phyloP scores from a whole-genome alignment of 2,329 filamentous ascomycete genomes.

The Pyrenochaeta sp. region DNA sequence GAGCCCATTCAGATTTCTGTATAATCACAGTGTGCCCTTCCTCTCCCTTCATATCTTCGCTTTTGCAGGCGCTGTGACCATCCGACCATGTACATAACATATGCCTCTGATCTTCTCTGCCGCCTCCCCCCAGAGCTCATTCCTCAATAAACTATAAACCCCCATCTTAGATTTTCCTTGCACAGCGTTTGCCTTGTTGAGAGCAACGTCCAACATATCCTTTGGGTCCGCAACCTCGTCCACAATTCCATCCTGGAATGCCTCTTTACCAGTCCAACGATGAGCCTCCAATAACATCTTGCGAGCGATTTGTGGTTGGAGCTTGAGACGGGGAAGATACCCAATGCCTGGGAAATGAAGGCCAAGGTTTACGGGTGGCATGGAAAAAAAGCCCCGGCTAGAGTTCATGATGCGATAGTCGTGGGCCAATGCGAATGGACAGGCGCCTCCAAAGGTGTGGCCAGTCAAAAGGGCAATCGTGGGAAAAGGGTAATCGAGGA shows the following conservation, averaged over 20 bases:
- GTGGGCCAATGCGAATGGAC: slow-evolving; percentile 57
- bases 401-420: slow-evolving; percentile 57
- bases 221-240: slow-evolving; percentile 59
- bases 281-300: slow-evolving; percentile 67
- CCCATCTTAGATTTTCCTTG: slow-evolving; percentile 56
- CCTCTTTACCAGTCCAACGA: slow-evolving; percentile 62
- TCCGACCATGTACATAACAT: slow-evolving; percentile 62
- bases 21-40: neutral
- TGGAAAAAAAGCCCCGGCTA: slow-evolving; percentile 43
- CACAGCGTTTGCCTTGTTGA: slow-evolving; percentile 56
- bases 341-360: slow-evolving; percentile 66
- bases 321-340: slow-evolving; percentile 60
- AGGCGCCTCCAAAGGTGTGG: slow-evolving; percentile 60
- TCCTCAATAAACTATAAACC: slow-evolving; percentile 61
- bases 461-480: slow-evolving; percentile 60
- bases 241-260: slow-evolving; percentile 62
- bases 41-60: slow-evolving; percentile 54
- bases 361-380: slow-evolving; percentile 63
- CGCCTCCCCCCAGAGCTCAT: slow-evolving; percentile 64
- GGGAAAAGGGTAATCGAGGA: slow-evolving; percentile 60
- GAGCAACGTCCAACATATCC: slow-evolving; percentile 58
- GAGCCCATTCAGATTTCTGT: neutral
- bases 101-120: slow-evolving; percentile 60
- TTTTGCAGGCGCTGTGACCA: slow-evolving; percentile 54
- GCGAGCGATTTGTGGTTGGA: slow-evolving; percentile 60